Evolutionary conservation across 495 filamentous ascomycete species (phyloP), one percentile per base, ranked within the genome.

Genomic region (Lindgomyces ingoldianus): DNA sequence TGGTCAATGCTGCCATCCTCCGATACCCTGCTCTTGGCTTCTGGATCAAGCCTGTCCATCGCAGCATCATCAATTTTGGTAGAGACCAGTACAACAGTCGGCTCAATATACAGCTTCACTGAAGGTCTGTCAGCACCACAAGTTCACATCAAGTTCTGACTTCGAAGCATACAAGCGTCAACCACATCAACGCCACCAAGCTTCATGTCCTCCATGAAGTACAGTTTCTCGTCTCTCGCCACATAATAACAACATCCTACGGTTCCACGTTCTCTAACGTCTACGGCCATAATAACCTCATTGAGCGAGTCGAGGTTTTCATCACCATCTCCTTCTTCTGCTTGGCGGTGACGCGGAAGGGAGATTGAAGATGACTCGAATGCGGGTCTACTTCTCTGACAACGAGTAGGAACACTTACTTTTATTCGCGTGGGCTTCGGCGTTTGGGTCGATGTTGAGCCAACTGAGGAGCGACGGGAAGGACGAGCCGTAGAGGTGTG

Each of bases 221-320:
- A 89, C 12, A 98, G 74, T 49, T 79, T 87, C 72, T 91, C 87
- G 30, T 96, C 86, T 44, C 82, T 75, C 2, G 86, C 87, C 21
- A 88, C 79, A 74, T 93, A 98, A 74, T 94, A 96, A 24, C 90
- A 87, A 72, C 93, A 98, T 4, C 94, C 94, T 14, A 98, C 80
- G 0, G 83, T 89, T 0, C 83, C 87, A 14, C 84, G 78, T 21
- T 89, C 85, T 56, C 82, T 84, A 70, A 91, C 80, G 58, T 97
- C 90, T 26, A 97, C 78, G 0, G 90, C 92, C 83, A 92, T 91
- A 60, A 98, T 85, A 30, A 94, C 78, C 73, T 96, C 91, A 62
- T 85, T 83, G 22, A 89, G 73, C 0, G 79, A 80, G 63, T 96
- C 90, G 24, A 33, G 18, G 44, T 10, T 19, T 1, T 55, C 33